These are phyloP conservation scores for Syncephalis plumigaleata DNA, from an alignment of 371 early-diverging fungal species.

Conservation along the genomic window DNA sequence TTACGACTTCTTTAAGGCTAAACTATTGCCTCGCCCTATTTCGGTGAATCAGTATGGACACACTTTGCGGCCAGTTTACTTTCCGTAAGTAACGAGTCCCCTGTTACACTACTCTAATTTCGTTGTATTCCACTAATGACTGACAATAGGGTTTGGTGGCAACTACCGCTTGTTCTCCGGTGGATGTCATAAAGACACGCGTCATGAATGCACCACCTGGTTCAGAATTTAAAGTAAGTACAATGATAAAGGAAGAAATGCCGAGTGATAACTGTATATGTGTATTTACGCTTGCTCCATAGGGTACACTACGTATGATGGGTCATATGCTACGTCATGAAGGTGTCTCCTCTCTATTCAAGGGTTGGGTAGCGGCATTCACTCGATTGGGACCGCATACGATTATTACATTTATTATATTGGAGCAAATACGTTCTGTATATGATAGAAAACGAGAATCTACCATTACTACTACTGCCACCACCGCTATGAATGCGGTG, in stretches of 20 bases:
- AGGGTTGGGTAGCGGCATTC: conserved; percentile 78
- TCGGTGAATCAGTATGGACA: conserved; percentile 39
- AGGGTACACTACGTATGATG: too few relatives aligned
- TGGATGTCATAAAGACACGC: conserved; percentile 83
- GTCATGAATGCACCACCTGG: conserved; percentile 46
- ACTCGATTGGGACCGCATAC: conserved; percentile 74
- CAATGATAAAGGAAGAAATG: too few relatives aligned
- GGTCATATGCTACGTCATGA: conserved; percentile 37
- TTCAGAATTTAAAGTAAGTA: conserved; percentile 13
- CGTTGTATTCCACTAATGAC: too few relatives aligned
- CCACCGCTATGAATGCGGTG: too few relatives aligned
- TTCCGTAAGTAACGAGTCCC: conserved; percentile 49
- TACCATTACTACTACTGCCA: conserved; percentile 1
- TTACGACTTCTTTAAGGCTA: conserved; percentile 52
- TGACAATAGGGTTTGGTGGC: conserved; percentile 55
- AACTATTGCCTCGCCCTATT: conserved; percentile 32
- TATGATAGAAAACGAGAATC: conserved; percentile 6
- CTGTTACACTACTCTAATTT: background rate
- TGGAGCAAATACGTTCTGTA: conserved; percentile 41
- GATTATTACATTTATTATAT: conserved; percentile 65
- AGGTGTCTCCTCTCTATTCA: conserved; percentile 63
- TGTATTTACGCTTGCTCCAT: too few relatives aligned
- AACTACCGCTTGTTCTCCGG: conserved; percentile 70
- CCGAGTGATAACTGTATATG: too few relatives aligned
- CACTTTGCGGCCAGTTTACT: conserved; percentile 61